Evolutionary conservation across 2,329 filamentous ascomycete species (phyloP), one percentile per base, ranked within the genome.

Genomic region (Colletotrichum agaves): DNA sequence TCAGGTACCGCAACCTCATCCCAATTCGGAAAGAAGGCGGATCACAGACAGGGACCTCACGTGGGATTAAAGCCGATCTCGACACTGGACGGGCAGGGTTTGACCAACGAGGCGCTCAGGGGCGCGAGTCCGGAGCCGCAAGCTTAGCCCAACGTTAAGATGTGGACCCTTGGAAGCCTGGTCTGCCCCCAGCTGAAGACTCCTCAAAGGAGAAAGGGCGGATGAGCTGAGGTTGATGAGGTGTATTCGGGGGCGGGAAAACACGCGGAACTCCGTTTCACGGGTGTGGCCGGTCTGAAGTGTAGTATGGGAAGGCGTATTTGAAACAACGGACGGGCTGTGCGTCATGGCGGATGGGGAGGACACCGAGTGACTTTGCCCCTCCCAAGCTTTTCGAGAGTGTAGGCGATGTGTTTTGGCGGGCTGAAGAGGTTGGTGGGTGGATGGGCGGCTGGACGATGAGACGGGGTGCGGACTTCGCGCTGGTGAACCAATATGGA

Each of bases 1-100:
- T 67, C 64, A 64, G 21, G 39, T 64, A 59, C 64, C 64, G 64
- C 64, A 67, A 67, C 61, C 61, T 59, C 64, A 63, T 55, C 64
- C 64, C 53, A 46, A 67, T 47, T 11, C 5, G 61, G 64, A 27
- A 63, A 64, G 31, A 19, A 61, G 46, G 60, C 64, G 64, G 53
- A 58, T 49, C 60, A 67, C 39, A 11, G 21, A 5, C 41, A 61
- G 49, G 60, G 46, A 47, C 61, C 21, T 33, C 61, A 64, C 61
- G 64, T 59, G 46, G 57, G 39, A 55, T 59, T 39, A 33, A 33
- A n/a, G 59, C 43, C 49, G 63, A 44, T 56, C 4, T 33, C 58
- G 21, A 50, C 17, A 33, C 58, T 37, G 41, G 33, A 62, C 41
- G 19, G 35, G n/a, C 43, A 37, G 50, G 33, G 3, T 6, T 11